Percentiles rank a stretch among this genome's conserved stretches.
phyloP scores from a whole-genome alignment of 768 basidiomycete genomes.

The Tubosaeta sp. region DNA sequence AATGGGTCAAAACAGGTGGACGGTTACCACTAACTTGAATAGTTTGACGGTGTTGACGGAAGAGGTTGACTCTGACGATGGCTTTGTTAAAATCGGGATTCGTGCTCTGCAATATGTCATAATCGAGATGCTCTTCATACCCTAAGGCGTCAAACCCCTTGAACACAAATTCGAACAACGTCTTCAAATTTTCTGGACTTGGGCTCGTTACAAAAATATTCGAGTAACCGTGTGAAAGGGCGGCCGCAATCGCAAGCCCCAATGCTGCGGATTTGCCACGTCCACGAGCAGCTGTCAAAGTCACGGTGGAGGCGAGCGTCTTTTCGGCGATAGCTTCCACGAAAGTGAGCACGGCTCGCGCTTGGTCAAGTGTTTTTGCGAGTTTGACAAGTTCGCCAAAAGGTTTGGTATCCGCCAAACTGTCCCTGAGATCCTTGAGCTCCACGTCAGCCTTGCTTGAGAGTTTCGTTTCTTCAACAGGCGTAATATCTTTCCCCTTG shows the following conservation, averaged over 20 bases:
- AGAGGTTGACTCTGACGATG: slow-evolving; percentile 92
- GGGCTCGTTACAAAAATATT: slow-evolving; percentile 99
- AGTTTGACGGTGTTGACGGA: slow-evolving; percentile 90
- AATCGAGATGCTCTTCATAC: slow-evolving; percentile 97
- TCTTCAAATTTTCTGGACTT: slow-evolving; percentile 95
- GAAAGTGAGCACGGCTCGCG: slow-evolving; percentile 90
- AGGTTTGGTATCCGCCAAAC: slow-evolving; percentile 76
- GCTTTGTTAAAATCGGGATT: slow-evolving; percentile 93
- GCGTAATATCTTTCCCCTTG: slow-evolving; percentile 85
- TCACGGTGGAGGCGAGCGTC: slow-evolving; percentile 89
- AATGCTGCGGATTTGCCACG: slow-evolving; percentile 96
- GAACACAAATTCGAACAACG: slow-evolving; percentile 96
- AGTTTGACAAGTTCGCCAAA: slow-evolving; percentile 87
- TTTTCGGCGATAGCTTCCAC: slow-evolving; percentile 92
- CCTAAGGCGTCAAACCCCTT: slow-evolving; percentile 93
- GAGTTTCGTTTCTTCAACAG: slow-evolving; percentile 48
- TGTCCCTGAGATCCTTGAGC: slow-evolving; percentile 74
- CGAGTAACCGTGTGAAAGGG: slow-evolving; percentile 88
- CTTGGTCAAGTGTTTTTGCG: slow-evolving; percentile 91
- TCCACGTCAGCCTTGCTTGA: slow-evolving; percentile 56
- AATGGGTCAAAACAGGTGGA: background rate
- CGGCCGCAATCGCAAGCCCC: slow-evolving; percentile 91
- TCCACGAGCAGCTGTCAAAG: slow-evolving; percentile 91
- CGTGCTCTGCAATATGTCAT: slow-evolving; percentile 94
- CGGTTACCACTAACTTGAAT: slow-evolving; percentile 66